Evolutionary conservation across 2,329 filamentous ascomycete species (phyloP).

Genomic region (Talaromyces pinophilus): DNA sequence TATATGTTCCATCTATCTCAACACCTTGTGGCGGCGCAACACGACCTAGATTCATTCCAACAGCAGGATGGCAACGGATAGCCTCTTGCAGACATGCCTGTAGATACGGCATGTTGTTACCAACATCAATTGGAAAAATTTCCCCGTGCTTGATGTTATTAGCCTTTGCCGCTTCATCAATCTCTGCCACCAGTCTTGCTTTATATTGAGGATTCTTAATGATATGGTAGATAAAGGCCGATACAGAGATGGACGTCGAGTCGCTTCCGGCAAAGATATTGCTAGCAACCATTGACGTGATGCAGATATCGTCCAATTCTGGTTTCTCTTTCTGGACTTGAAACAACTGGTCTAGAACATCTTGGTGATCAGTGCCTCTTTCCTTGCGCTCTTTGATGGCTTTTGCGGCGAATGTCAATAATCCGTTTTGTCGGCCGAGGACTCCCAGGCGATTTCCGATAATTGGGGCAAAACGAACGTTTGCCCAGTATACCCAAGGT

Average conservation of each 20-base stretch:
- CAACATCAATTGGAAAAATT: constrained; percentile 33
- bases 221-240: constrained; percentile 42
- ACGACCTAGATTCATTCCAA: constrained; percentile 25
- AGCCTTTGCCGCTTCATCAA: constrained; percentile 30
- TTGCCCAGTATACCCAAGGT: constrained; percentile 38
- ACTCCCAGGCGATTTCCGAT: constrained; percentile 41
- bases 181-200: constrained; percentile 37
- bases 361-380: constrained; percentile 32
- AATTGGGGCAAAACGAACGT: constrained; percentile 30
- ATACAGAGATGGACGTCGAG: constrained; percentile 45
- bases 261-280: constrained; percentile 48
- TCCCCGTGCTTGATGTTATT: constrained; percentile 26
- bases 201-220: constrained; percentile 36
- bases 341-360: constrained; percentile 43
- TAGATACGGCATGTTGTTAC: constrained; percentile 38
- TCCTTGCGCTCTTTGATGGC: constrained; percentile 30
- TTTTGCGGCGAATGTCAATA: constrained; percentile 29
- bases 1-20: constrained; percentile 20
- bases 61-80: constrained; percentile 25
- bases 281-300: constrained; percentile 41
- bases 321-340: constrained; percentile 40
- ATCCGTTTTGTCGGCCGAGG: constrained; percentile 34
- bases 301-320: constrained; percentile 37
- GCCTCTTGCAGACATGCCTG: constrained; percentile 28
- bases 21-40: constrained; percentile 26